A percentile compares a stretch with the other conserved stretches of the same genome.
These are phyloP conservation scores for Vitis labrusca DNA, from an alignment of 164 flowering plant genomes.

Conservation along the genomic window DNA sequence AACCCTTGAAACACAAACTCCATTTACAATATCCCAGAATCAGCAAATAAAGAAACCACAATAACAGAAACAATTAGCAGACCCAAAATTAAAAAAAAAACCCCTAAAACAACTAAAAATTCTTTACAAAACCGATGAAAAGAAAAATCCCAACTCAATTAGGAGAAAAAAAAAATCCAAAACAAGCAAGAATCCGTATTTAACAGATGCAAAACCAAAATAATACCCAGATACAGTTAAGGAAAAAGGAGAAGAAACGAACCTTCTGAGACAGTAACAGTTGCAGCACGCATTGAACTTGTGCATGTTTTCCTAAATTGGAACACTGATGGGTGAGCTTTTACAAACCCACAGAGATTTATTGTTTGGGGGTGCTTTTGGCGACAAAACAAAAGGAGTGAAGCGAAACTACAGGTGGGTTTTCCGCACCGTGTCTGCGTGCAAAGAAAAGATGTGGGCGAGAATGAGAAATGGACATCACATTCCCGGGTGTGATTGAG, in stretches of 20 bases:
- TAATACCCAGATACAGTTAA: neutral
- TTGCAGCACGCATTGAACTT: neutral
- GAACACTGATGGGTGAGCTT: neutral
- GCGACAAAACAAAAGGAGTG: neutral
- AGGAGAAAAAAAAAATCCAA: neutral
- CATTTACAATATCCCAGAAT: neutral
- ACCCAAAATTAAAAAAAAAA: neutral
- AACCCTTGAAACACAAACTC: constrained; percentile 6
- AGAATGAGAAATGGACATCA: neutral
- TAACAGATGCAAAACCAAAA: neutral
- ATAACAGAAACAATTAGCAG: neutral
- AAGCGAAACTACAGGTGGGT: neutral
- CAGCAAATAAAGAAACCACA: neutral
- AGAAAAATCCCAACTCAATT: neutral
- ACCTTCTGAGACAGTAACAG: neutral
- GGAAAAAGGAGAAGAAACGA: neutral
- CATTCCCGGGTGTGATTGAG: neutral
- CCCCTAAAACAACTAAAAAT: neutral
- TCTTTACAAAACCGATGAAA: neutral
- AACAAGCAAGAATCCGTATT: neutral
- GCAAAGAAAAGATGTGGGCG: neutral
- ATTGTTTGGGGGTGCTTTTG: neutral
- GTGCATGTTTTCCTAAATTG: neutral
- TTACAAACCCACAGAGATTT: neutral
- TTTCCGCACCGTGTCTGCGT: neutral